Percentiles rank a stretch among this genome's conserved stretches.
phyloP scores from a whole-genome alignment of 805 yeast genomes.

The Candida yuanshanica region DNA sequence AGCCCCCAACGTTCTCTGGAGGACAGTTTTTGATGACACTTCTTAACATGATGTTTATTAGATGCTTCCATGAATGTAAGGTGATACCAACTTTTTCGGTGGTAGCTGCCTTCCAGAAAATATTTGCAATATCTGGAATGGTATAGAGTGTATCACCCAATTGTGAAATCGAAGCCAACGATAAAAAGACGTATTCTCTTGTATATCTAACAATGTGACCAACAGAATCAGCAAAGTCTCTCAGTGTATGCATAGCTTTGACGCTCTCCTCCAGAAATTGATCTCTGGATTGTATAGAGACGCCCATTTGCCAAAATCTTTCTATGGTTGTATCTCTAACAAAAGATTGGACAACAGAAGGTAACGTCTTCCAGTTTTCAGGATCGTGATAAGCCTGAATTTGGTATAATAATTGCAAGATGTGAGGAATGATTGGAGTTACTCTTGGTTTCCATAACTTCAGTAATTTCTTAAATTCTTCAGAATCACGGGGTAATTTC shows the following conservation, averaged over 20 bases:
- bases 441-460: slow-evolving; percentile 90
- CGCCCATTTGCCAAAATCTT: slow-evolving; percentile 98
- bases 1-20: slow-evolving; percentile 52
- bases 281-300: slow-evolving; percentile 88
- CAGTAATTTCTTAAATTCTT: slow-evolving; percentile 61
- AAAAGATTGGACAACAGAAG: slow-evolving; percentile 85
- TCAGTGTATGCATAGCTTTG: slow-evolving; percentile 85
- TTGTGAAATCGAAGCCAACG: slow-evolving; percentile 84
- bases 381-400: slow-evolving; percentile 95
- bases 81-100: slow-evolving; percentile 73
- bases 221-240: slow-evolving; percentile 96
- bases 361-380: slow-evolving; percentile 81
- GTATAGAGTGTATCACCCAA: slow-evolving; percentile 85
- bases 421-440: slow-evolving; percentile 86
- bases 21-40: slow-evolving; percentile 90
- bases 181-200: slow-evolving; percentile 88
- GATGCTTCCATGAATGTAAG: slow-evolving; percentile 94
- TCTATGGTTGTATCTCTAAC: slow-evolving; percentile 87
- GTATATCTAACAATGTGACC: slow-evolving; percentile 96
- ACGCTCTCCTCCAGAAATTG: slow-evolving; percentile 92
- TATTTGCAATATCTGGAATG: slow-evolving; percentile 71
- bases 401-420: slow-evolving; percentile 79
- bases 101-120: slow-evolving; percentile 82
- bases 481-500: slow-evolving; percentile 72
- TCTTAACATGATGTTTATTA: slow-evolving; percentile 84